Evolutionary conservation across 2,329 filamentous ascomycete genomes (phyloP).

Genomic region (Byssoonygena ceratinophila): DNA sequence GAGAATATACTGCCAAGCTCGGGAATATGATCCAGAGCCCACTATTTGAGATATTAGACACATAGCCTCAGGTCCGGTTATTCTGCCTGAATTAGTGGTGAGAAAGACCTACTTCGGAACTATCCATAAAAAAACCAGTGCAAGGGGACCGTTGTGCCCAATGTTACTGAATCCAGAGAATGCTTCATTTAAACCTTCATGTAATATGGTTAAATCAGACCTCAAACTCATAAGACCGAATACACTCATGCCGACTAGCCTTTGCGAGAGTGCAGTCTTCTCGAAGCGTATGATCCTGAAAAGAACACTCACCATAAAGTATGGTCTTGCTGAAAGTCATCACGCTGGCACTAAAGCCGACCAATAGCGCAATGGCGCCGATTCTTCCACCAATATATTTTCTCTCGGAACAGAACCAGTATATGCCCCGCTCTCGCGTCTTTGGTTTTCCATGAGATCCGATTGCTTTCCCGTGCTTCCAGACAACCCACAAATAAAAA

Average conservation of each 20-base stretch:
- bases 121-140: constrained; percentile 51
- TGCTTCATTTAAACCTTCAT: constrained; percentile 49
- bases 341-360: constrained; percentile 49
- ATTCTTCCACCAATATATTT: constrained; percentile 43
- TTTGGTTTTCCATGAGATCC: constrained; percentile 13
- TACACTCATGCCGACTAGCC: not conserved
- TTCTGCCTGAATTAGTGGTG: not conserved
- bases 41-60: constrained; percentile 30
- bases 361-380: constrained; percentile 47
- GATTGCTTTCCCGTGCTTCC: constrained; percentile 29
- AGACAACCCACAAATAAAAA: constrained; percentile 50
- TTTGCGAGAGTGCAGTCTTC: not conserved
- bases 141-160: constrained; percentile 48
- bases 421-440: constrained; percentile 15
- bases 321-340: constrained; percentile 60
- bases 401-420: constrained; percentile 20
- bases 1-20: constrained; percentile 50
- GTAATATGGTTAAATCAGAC: not conserved
- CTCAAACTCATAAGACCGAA: constrained; percentile 5
- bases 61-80: not conserved
- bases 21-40: constrained; percentile 56
- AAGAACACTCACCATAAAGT: constrained; percentile 49
- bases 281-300: not conserved
- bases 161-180: constrained; percentile 52
- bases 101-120: constrained; percentile 51